Evolutionary conservation across 2,329 filamentous ascomycete species (phyloP), one percentile per base, ranked within the genome.

Genomic region (Paraphoma sp.): DNA sequence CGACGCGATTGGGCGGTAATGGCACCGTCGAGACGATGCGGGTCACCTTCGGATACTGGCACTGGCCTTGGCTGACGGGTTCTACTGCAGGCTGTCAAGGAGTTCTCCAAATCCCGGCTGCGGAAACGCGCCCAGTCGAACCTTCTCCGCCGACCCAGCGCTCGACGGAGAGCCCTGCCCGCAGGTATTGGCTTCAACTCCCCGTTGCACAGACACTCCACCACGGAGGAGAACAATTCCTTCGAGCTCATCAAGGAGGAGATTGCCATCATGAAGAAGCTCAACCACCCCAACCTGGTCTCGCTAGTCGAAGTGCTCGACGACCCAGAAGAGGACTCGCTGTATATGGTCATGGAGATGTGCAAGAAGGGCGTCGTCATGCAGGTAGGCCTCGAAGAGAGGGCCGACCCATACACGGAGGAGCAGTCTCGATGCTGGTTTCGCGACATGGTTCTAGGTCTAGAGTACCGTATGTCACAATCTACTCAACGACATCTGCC

Each of bases 261-360:
- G 77, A 95, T 98, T 69, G 95, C 95, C 56, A 96, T 98, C 73
- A 98, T 99, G 93, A 99, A 98, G 82, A 98, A 98, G 79, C 84
- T 98, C 45, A 89, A 97, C 71, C 95, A 99, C 72, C 89, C 88
- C 29, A 99, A 98, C 71, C 82, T 99, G n/a, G 94, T 98, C 12
- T 88, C 90, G 45, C 81, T 99, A 48, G 92, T 96, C 63, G 95
- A 99, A 78, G 95, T 99, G 3, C 82, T 99, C 49, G 95, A 98
- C 74, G 95, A 98, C 72, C 94, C 95, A 0, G 89, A 94, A 46
- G 93, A 97, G 72, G 95, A 99, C 76, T 97, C 93, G 3, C 80
- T 99, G 11, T 99, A 97, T 79, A 98, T 99, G 92, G 95, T 99
- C 18, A 85, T 99, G 76, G 95, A 99, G 76, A 96, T 97, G 92